Conservation (phyloP, 768 basidiomycete species). For the Russula brevipes region DNA sequence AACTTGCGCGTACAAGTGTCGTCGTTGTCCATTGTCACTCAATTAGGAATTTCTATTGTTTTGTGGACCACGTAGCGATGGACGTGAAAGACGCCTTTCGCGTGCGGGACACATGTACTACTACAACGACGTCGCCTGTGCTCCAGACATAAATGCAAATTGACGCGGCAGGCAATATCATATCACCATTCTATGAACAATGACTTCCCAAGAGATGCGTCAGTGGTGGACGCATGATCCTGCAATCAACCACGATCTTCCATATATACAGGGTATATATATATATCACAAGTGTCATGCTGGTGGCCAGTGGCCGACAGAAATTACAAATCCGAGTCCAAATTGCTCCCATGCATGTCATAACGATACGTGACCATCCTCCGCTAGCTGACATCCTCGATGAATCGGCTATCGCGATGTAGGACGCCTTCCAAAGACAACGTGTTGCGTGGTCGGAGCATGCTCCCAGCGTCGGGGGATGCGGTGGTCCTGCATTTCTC, state of each 20-base stretch:
- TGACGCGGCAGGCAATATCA: too few relatives aligned
- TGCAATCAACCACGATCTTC: too few relatives aligned
- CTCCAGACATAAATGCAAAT: too few relatives aligned
- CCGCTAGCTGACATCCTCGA: conserved; percentile 17
- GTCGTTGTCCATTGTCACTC: neutral
- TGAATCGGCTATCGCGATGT: conserved; percentile 22
- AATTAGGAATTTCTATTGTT: neutral
- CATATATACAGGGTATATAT: neutral
- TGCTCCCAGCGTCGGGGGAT: neutral
- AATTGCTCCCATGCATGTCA: neutral
- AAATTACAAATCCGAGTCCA: neutral
- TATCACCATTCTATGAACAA: too few relatives aligned
- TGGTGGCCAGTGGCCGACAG: neutral
- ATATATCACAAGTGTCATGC: neutral
- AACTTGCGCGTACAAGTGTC: too few relatives aligned
- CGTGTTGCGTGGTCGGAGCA: neutral
- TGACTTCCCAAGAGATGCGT: too few relatives aligned
- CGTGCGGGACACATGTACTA: neutral
- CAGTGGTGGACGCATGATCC: too few relatives aligned
- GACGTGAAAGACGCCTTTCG: neutral
- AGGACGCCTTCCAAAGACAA: neutral
- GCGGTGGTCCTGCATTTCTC: neutral
- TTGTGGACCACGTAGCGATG: neutral
- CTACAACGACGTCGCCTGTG: too few relatives aligned
- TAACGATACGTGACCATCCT: too few relatives aligned